Conservation (phyloP, 2,329 filamentous ascomycete species). For the Colletotrichum camelliae region DNA sequence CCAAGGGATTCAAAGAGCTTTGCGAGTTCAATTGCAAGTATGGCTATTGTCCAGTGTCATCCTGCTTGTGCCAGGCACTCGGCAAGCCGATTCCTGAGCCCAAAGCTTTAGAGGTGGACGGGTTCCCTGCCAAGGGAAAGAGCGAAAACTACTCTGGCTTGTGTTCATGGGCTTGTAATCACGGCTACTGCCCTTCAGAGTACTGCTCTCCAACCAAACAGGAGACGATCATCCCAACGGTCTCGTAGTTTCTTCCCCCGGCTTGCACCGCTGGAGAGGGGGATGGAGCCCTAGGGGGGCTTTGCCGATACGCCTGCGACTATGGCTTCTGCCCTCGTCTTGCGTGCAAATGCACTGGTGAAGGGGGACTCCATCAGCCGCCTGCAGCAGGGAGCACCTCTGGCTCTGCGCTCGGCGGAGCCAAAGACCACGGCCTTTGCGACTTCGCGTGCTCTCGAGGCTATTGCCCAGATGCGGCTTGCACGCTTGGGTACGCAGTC, state of each 20-base stretch:
- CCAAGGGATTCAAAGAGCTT: slow-evolving; percentile 37
- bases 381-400: neutral
- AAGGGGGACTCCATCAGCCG: neutral
- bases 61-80: neutral
- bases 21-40: slow-evolving; percentile 35
- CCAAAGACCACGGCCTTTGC: slow-evolving; percentile 45
- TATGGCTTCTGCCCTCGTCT: neutral
- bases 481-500: accelerated
- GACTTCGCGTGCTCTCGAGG: slow-evolving; percentile 49
- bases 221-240: neutral
- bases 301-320: neutral
- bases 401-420: neutral
- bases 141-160: neutral
- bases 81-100: neutral
- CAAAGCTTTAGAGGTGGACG: slow-evolving; percentile 9
- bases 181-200: slow-evolving; percentile 48
- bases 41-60: slow-evolving; percentile 24
- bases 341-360: neutral
- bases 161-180: slow-evolving; percentile 38
- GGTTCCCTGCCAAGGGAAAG: neutral
- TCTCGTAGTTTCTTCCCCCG: neutral
- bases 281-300: neutral
- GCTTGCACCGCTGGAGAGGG: slow-evolving; percentile 6
- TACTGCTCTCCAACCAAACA: neutral
- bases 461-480: slow-evolving; percentile 40